phyloP scores from a whole-genome alignment of 148 eudicot genomes.

The Vaccinium myrtillus region DNA sequence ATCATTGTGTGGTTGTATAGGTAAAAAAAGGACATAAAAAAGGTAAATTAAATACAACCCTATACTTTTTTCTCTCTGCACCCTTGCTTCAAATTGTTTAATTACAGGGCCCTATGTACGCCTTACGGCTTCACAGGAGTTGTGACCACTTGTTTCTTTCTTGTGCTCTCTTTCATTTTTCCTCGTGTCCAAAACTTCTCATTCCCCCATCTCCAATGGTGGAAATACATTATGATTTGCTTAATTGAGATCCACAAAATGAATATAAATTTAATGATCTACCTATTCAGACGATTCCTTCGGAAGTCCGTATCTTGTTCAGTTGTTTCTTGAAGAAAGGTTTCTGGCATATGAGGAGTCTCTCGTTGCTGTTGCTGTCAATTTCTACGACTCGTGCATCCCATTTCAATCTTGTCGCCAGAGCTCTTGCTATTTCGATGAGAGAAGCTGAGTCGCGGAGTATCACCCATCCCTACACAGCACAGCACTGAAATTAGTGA shows the following conservation, averaged over 20 bases:
- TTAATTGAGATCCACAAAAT: conserved; percentile 19
- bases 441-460: conserved; percentile 63
- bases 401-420: conserved; percentile 76
- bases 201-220: conserved; percentile 11
- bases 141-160: conserved; percentile 19
- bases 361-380: conserved; percentile 73
- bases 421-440: conserved; percentile 70
- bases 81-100: conserved; percentile 38
- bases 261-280: conserved; percentile 33
- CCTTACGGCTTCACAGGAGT: conserved; percentile 88
- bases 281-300: conserved; percentile 3
- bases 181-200: conserved; percentile 34
- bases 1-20: conserved; percentile 22
- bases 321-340: conserved; percentile 73
- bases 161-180: conserved; percentile 9
- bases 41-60: conserved; percentile 27
- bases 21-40: conserved; percentile 25
- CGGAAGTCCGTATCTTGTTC: conserved; percentile 25
- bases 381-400: conserved; percentile 92
- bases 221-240: conserved; percentile 23
- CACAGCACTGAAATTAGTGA: conserved; percentile 21
- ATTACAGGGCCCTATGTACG: conserved; percentile 73
- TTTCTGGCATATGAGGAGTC: conserved; percentile 91
- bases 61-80: conserved; percentile 25
- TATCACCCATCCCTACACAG: conserved; percentile 89